Evolutionary conservation across 2,329 filamentous ascomycete genomes (phyloP).

Genomic region (Penicillium italicum): DNA sequence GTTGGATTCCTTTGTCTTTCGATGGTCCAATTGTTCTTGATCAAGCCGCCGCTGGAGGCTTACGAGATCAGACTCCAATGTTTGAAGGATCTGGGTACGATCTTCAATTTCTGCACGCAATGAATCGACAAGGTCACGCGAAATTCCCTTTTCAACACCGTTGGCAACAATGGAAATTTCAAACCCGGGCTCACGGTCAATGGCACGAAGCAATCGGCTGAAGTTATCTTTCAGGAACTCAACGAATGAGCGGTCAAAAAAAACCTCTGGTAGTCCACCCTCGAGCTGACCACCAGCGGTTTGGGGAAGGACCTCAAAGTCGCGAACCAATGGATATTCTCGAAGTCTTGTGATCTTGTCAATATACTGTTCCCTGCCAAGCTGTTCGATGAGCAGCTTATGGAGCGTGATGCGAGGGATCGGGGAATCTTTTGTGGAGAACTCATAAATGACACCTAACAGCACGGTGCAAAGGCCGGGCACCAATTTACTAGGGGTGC

Average conservation of each 20-base stretch:
- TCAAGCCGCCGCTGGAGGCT: conserved; percentile 55
- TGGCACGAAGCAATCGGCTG: conserved; percentile 73
- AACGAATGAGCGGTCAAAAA: conserved; percentile 80
- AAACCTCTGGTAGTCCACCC: conserved; percentile 69
- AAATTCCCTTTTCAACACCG: conserved; percentile 81
- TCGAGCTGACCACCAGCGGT: conserved; percentile 54
- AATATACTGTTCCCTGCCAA: conserved; percentile 84
- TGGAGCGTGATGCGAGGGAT: conserved; percentile 78
- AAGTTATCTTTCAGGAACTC: conserved; percentile 97
- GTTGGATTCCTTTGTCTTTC: conserved; percentile 59
- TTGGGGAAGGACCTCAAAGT: conserved; percentile 83
- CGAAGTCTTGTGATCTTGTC: conserved; percentile 75
- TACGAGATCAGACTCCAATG: conserved; percentile 55
- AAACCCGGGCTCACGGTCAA: conserved; percentile 85
- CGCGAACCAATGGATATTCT: conserved; percentile 72
- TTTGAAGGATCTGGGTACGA: conserved; percentile 59
- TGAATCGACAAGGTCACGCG: conserved; percentile 86
- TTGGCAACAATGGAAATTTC: conserved; percentile 79
- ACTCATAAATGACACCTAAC: conserved; percentile 88
- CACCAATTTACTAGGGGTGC: conserved; percentile 62
- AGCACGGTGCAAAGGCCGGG: conserved; percentile 81
- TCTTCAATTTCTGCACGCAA: conserved; percentile 74
- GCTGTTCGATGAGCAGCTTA: conserved; percentile 67
- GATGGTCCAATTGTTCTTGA: conserved; percentile 71
- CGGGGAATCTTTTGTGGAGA: conserved; percentile 94